Base-by-base conservation (phyloP, 108 stramenopile genomes). In the Fragilaria crotonensis region DNA sequence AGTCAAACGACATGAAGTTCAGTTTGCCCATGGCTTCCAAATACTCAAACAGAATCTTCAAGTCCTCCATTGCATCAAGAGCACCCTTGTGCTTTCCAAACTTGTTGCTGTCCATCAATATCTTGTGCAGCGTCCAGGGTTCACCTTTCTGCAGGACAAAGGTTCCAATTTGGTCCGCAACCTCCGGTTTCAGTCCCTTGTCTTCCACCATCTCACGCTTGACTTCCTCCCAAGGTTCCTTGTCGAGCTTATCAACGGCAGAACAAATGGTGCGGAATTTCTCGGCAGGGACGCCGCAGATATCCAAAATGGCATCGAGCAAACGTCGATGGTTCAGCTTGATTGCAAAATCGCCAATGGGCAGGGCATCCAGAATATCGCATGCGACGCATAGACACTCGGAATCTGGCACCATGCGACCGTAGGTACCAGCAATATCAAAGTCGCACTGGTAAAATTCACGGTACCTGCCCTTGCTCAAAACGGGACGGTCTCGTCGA, bases 401-500 rank as follows among this genome's bases (percentile, higher is more conserved):
- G 9, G 91, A 80, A 64, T 95, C 94, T 5, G 91, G 80, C 3
- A 91, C 85, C 94, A 95, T 95, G 23, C 81, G 60, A 7, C 70
- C 74, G 57, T 81, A 81, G 33, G 54, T 30, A 17, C 87, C 85
- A 17, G 83, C 94, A 45, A 95, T 85, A 66, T 95, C 94, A 52
- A 94, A 93, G 57, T 95, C 94, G 55, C 94, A 95, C 62, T 95
- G 94, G 71, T 95, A 95, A 71, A 95, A 95, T 55, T 95, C 94
- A 45, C 94, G 82, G 67, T 91, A 95, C 22, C 92, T 71, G 31
- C 94, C 94, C 30, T 66, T 75, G 32, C 77, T 64, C 65, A 95
- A 63, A 41, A 69, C 62, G 5, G 92, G 92, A 33, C 94, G 80
- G 73, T 95, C 94, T 23, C 94, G 72, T 22, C 94, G 57, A 78